Base-by-base conservation (phyloP, 2,329 filamentous ascomycete genomes). In the Pseudopithomyces maydicus region DNA sequence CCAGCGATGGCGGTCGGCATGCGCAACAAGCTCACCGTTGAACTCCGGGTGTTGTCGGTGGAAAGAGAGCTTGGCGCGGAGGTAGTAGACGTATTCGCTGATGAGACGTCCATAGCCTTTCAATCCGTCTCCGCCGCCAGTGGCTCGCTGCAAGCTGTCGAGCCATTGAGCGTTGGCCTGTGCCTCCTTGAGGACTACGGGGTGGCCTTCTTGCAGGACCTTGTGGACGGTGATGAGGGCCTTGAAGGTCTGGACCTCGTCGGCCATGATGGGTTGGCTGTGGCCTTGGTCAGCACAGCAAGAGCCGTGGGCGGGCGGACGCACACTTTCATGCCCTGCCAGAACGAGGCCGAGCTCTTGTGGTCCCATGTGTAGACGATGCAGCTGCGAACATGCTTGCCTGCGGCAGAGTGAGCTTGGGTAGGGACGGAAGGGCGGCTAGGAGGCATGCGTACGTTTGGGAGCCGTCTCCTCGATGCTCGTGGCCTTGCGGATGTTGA, bases 291-390 rank as follows among this genome's bases (percentile, higher is more conserved):
- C 52, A 72, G 66, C 47, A 51, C n/a, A 4, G 6, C 42, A 14
- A 19, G n/a, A 32, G 23, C 14, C 54, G 41, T 49, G 45, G 52
- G 42, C 41, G 48, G 53, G 43, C 43, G 41, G 50, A 67, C 89
- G 67, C 85, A 96, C 90, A 98, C 93, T 87, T 99, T 99, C 85
- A 99, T 96, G 74, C 93, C 94, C 55, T 91, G 88, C 95, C 95
- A 99, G 78, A 99, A 99, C 73, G 93, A 91, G 74, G 88, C 84
- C 41, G 93, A 96, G 64, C 90, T 96, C 81, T 96, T 96, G 82
- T 99, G 92, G 79, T 99, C 95, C 95, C 95, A 99, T 57, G 94
- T 98, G 78, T 98, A 98, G 44, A 99, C 94, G 71, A 99, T 99
- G 74, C 92, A 96, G 77, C 90, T 92, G 73, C 95, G 91, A 56